These are phyloP conservation scores for Leccinum insigne DNA, from an alignment of 1,284 basidiomycete species.

Conservation along the genomic window DNA sequence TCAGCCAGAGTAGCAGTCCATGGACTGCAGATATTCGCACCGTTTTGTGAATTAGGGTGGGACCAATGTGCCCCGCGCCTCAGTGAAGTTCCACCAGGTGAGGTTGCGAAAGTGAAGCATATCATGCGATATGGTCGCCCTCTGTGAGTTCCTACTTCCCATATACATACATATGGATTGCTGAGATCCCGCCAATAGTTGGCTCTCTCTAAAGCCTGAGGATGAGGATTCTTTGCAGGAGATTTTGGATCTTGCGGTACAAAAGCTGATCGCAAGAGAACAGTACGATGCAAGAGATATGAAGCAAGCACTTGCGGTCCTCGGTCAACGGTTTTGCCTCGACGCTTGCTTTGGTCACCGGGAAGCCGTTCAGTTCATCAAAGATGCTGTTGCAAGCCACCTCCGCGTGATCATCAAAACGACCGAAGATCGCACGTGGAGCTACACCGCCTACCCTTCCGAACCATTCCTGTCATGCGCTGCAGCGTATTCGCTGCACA, in stretches of 20 bases:
- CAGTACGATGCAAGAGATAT: no score
- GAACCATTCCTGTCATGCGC: background rate
- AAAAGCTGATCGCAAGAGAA: background rate
- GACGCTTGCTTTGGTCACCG: background rate
- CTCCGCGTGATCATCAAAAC: background rate
- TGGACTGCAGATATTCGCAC: no score
- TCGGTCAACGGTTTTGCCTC: background rate
- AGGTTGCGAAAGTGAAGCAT: background rate
- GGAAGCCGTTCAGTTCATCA: background rate
- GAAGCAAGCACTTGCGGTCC: background rate
- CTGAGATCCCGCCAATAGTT: background rate
- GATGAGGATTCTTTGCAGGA: no score
- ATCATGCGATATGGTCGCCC: background rate
- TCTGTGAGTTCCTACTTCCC: background rate
- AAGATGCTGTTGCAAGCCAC: background rate
- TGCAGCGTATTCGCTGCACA: background rate
- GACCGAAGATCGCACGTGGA: background rate
- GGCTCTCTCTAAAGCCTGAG: background rate
- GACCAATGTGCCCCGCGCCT: no score
- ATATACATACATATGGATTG: background rate
- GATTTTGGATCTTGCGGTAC: background rate
- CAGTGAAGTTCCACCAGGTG: no score
- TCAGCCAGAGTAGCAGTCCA: no score
- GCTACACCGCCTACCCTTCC: background rate
- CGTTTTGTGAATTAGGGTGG: no score